Percentiles rank a stretch among this genome's conserved stretches.
phyloP scores from a whole-genome alignment of 441 rosid genomes.

The Croton laevigatus region DNA sequence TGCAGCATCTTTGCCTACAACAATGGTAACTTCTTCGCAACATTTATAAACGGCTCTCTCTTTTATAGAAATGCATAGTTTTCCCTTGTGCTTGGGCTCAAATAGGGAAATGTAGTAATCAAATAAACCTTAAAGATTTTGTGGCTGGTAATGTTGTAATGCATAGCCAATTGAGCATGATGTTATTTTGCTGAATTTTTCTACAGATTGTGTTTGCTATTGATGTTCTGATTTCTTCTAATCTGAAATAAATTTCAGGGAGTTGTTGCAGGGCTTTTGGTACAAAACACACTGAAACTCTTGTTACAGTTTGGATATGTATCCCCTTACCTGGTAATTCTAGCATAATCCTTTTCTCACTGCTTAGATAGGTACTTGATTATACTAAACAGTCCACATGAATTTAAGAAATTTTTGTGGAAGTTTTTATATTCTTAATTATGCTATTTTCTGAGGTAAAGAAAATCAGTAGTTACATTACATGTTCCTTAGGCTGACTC shows the following conservation, averaged over 20 bases:
- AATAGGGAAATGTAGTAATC: not conserved
- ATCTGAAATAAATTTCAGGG: constrained; percentile 52
- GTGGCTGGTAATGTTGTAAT: not conserved
- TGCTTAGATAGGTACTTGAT: not conserved
- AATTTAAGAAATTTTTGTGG: not conserved
- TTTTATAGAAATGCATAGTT: not conserved
- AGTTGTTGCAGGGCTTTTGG: constrained; percentile 96
- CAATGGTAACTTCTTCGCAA: constrained; percentile 53
- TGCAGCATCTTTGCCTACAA: constrained; percentile 94
- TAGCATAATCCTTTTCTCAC: constrained; percentile 9
- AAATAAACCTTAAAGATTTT: not conserved
- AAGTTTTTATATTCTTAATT: not conserved
- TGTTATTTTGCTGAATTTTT: not conserved
- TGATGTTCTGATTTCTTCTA: constrained; percentile 15
- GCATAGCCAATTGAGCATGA: not conserved
- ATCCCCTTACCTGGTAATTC: constrained; percentile 80
- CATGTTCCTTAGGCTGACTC: constrained; percentile 10
- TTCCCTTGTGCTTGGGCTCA: not conserved
- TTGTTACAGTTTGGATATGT: constrained; percentile 83
- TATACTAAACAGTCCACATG: not conserved
- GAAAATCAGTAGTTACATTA: constrained; percentile 3
- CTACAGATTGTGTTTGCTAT: not conserved
- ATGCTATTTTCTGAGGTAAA: not conserved
- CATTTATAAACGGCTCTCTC: not conserved
- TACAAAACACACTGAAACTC: constrained; percentile 86